Evolutionary conservation across 768 basidiomycete genomes (phyloP), one percentile per base, ranked within the genome.

Genomic region (Suillus luteus): DNA sequence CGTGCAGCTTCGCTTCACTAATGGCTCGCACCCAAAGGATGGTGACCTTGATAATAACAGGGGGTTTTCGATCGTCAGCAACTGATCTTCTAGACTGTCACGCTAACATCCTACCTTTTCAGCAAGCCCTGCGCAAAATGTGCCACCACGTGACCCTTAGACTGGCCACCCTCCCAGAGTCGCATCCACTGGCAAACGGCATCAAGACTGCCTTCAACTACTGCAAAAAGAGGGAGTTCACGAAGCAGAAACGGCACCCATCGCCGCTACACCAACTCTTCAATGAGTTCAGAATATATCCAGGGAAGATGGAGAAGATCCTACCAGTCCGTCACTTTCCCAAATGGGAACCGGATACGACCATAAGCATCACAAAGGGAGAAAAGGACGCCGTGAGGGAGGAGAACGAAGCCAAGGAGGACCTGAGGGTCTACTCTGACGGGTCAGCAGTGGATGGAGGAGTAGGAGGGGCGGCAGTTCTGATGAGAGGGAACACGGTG

Each of bases 141-240:
- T 44, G 43, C 19, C 3, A 17, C 41, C 17, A 43, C 1, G 8
- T 19, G 3, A 9, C 19, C 3, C 17, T 44, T 3, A 44, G 43
- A 44, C 2, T 44, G 19, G 0, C 43, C 17, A 19, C 19, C 9
- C 43, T 44, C 19, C 43, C 43, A 19, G 43, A 19, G 0, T 0
- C 9, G 0, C 43, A 44, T 8, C 43, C 43, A 2, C 43, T 44
- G n/a, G 43, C 19, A 2, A 44, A 5, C 1, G 43, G n/a, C 7
- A 44, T 44, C 43, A 44, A 44, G 3, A 10, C 3, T 3, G 9
- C 19, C 2, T n/a, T n/a, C 8, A 4, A 44, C 8, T 44, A 44
- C 9, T 1, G 43, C 2, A 19, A 2, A 9, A 19, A 0, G 4
- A 0, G 9, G 2, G 9, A n/a, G 1, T 44, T 43, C 17, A 2